Evolutionary conservation across 176 grass and related monocot genomes (phyloP).

Genomic region (Melocanna baccifera): DNA sequence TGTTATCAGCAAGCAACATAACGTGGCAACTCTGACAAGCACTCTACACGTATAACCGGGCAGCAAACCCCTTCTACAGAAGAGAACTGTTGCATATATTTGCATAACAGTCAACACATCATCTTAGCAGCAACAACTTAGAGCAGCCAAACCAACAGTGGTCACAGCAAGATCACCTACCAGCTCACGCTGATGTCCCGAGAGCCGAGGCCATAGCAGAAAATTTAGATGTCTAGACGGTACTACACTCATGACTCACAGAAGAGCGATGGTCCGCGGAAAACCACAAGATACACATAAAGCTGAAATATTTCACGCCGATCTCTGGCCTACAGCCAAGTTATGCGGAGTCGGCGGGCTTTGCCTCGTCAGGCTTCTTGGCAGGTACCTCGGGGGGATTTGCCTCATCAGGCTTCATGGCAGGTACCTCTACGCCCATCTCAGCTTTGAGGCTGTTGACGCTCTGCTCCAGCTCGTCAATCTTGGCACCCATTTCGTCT

Average conservation of each 20-base stretch:
- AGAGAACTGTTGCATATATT: background rate
- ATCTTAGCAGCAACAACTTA: conserved; percentile 17
- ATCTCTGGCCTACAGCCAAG: background rate
- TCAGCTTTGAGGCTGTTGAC: conserved; percentile 88
- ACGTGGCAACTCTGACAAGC: background rate
- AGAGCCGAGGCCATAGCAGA: background rate
- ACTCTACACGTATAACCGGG: background rate
- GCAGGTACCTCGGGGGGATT: conserved; percentile 40
- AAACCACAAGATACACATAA: conserved; percentile 16
- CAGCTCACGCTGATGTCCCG: background rate
- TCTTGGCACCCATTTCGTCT: conserved; percentile 94
- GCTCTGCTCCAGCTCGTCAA: conserved; percentile 89
- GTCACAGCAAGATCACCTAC: background rate
- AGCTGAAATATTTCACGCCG: background rate
- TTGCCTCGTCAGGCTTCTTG: conserved; percentile 61
- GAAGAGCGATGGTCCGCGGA: conserved; percentile 9
- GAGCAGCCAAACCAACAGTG: conserved; percentile 12
- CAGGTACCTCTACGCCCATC: conserved; percentile 50
- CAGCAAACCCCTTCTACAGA: background rate
- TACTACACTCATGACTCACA: background rate
- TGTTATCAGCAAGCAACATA: background rate
- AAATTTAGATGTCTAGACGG: background rate
- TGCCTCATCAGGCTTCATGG: conserved; percentile 57
- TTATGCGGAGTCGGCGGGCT: conserved; percentile 48
- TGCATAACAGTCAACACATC: background rate